A percentile compares a stretch with the other conserved stretches of the same genome.
Evolutionary conservation across 2,329 filamentous ascomycete species (phyloP).

Genomic region (Nothopassalora personata): DNA sequence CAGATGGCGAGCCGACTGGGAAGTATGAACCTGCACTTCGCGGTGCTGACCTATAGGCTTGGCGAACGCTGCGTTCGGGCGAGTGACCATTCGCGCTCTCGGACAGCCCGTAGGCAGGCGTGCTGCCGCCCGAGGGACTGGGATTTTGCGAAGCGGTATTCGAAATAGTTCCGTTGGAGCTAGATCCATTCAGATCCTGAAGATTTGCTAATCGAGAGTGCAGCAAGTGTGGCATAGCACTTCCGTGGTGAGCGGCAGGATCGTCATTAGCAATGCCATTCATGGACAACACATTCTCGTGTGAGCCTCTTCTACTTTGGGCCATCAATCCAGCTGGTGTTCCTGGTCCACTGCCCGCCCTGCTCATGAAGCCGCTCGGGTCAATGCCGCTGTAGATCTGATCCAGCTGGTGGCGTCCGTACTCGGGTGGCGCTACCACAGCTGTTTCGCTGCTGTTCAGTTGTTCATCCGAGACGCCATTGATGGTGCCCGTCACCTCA

Average conservation of each 20-base stretch:
- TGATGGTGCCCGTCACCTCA: conserved; percentile 56
- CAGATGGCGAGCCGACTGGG: conserved; percentile 7
- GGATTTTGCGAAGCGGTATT: conserved; percentile 23
- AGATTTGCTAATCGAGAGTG: conserved; percentile 62
- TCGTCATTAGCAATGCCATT: conserved; percentile 47
- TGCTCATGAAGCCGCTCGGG: conserved; percentile 64
- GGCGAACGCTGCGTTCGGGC: conserved; percentile 16
- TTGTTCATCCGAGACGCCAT: conserved; percentile 36
- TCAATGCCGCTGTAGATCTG: conserved; percentile 86
- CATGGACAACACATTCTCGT: conserved; percentile 68
- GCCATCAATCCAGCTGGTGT: conserved; percentile 66
- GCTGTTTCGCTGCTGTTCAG: conserved; percentile 51
- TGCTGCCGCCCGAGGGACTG: conserved; percentile 31
- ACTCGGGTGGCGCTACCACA: conserved; percentile 78
- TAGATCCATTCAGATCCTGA: conserved; percentile 35
- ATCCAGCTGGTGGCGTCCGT: conserved; percentile 84
- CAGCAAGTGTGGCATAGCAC: conserved; percentile 55
- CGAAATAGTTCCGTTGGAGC: conserved; percentile 24
- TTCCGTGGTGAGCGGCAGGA: conserved; percentile 37
- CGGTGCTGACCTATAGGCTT: conserved; percentile 7
- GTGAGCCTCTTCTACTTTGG: conserved; percentile 65
- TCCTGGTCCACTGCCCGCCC: conserved; percentile 49
- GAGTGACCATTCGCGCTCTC: conserved; percentile 17
- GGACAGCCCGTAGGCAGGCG: conserved; percentile 23
- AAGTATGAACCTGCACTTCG: conserved; percentile 20